Conservation (phyloP, 352 stramenopile genomes). For the Poterioochromonas sp. region DNA sequence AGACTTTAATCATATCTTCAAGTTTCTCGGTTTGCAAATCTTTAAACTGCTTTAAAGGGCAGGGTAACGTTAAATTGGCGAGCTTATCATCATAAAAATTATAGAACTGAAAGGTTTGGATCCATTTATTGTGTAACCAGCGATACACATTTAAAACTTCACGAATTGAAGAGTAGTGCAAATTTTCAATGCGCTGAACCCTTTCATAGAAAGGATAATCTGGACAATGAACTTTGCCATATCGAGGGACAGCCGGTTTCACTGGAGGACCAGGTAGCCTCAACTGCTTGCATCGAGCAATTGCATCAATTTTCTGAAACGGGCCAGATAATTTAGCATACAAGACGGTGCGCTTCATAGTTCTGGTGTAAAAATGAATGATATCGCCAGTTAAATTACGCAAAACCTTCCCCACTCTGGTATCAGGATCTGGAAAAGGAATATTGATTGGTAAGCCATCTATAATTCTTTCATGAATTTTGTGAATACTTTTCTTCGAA, state of each 20-base stretch:
- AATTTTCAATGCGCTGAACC: slow-evolving; percentile 46
- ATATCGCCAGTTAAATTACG: slow-evolving; percentile 68
- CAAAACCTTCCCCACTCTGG: slow-evolving; percentile 48
- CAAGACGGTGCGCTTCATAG: slow-evolving; percentile 80
- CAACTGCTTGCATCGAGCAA: slow-evolving; percentile 56
- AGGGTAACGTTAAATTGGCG: slow-evolving; percentile 56
- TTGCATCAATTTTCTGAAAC: slow-evolving; percentile 43
- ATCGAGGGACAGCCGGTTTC: slow-evolving; percentile 42
- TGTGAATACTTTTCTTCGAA: slow-evolving; percentile 56
- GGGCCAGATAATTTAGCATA: slow-evolving; percentile 52
- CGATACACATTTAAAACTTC: slow-evolving; percentile 63
- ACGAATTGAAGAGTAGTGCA: slow-evolving; percentile 42
- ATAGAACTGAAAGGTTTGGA: slow-evolving; percentile 68
- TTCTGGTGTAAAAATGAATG: slow-evolving; percentile 74
- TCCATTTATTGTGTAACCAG: slow-evolving; percentile 76
- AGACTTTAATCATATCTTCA: slow-evolving; percentile 35
- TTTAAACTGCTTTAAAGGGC: slow-evolving; percentile 68
- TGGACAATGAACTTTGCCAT: slow-evolving; percentile 68
- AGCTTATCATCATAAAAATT: slow-evolving; percentile 48
- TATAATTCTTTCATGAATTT: slow-evolving; percentile 68
- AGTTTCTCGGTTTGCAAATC: slow-evolving; percentile 50
- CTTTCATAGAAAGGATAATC: slow-evolving; percentile 55
- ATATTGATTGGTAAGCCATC: slow-evolving; percentile 59
- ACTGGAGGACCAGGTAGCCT: slow-evolving; percentile 53
- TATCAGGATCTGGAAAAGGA: slow-evolving; percentile 42